Conservation (phyloP, 2,329 filamentous ascomycete genomes). For the Teratosphaeria destructans region DNA sequence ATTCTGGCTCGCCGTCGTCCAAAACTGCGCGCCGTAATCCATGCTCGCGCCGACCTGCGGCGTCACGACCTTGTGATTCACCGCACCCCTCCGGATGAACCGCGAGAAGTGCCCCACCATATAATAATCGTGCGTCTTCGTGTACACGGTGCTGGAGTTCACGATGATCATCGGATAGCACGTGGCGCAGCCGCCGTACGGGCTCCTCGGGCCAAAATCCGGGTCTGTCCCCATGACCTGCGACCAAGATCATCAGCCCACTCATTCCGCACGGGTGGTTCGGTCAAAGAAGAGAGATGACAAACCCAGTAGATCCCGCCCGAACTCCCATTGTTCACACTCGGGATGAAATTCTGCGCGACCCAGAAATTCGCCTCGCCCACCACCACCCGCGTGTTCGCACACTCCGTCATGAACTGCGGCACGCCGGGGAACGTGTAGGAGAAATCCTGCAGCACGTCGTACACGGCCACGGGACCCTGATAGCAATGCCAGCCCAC, state of each 20-base stretch:
- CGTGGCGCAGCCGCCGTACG: conserved; percentile 30
- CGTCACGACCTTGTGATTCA: conserved; percentile 9
- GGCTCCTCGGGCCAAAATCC: conserved; percentile 34
- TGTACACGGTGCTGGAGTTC: conserved; percentile 48
- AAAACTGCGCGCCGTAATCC: conserved; percentile 9
- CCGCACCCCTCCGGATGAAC: conserved; percentile 13
- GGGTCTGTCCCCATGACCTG: conserved; percentile 38
- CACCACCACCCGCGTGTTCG: conserved; percentile 10
- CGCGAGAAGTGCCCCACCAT: conserved; percentile 41
- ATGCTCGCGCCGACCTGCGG: conserved; percentile 3
- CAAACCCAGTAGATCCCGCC: conserved; percentile 23
- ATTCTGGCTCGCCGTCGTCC: conserved; percentile 12
- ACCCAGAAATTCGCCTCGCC: conserved; percentile 9
- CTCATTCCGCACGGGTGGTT: too few species aligned
- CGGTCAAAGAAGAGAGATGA: not conserved
- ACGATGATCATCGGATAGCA: conserved; percentile 62
- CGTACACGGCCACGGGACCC: conserved; percentile 39
- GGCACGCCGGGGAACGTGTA: conserved; percentile 52
- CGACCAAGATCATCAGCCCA: conserved; percentile 23
- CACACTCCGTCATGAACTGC: conserved; percentile 34
- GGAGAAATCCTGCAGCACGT: conserved; percentile 44
- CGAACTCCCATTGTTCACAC: conserved; percentile 36
- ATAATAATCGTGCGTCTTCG: conserved; percentile 41
- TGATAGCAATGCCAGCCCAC: conserved; percentile 33
- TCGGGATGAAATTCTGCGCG: conserved; percentile 15